Percentiles rank a stretch among this genome's conserved stretches.
Conservation (phyloP, 306 rosid species). For the Trifolium repens region DNA sequence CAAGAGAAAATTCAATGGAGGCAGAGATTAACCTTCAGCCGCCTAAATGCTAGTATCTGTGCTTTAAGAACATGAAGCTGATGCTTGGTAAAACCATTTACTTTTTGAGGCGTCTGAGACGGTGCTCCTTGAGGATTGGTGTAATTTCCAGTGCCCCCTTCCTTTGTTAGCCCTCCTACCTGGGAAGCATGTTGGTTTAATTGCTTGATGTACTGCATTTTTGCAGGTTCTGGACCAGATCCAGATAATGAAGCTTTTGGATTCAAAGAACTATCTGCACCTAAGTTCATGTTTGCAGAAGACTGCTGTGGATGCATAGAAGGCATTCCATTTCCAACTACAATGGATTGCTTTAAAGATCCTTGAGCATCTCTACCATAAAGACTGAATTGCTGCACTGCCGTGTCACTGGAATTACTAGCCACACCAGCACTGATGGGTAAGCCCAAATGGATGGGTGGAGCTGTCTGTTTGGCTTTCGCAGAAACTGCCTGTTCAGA, state of each 20-base stretch:
- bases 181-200: conserved; percentile 69
- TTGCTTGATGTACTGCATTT: conserved; percentile 65
- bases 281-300: conserved; percentile 59
- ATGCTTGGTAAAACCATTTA: conserved; percentile 75
- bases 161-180: conserved; percentile 60
- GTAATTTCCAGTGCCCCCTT: conserved; percentile 58
- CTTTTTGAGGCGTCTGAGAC: conserved; percentile 65
- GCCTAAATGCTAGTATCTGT: conserved; percentile 94
- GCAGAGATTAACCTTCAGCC: conserved; percentile 73
- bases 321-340: conserved; percentile 72
- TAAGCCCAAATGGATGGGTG: conserved; percentile 64
- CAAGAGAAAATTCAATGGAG: not conserved
- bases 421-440: conserved; percentile 56
- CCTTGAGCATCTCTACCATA: conserved; percentile 83
- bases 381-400: conserved; percentile 67
- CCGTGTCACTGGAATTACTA: conserved; percentile 53
- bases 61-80: conserved; percentile 97
- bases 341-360: conserved; percentile 60
- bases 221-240: conserved; percentile 61
- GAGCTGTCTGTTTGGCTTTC: conserved; percentile 71
- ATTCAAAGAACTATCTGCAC: conserved; percentile 59
- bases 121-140: conserved; percentile 58
- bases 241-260: conserved; percentile 56
- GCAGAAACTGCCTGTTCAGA: conserved; percentile 72
- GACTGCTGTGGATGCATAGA: conserved; percentile 65